Evolutionary conservation across 306 rosid species (phyloP), one percentile per base, ranked within the genome.

Genomic region (Carpinus fangiana): DNA sequence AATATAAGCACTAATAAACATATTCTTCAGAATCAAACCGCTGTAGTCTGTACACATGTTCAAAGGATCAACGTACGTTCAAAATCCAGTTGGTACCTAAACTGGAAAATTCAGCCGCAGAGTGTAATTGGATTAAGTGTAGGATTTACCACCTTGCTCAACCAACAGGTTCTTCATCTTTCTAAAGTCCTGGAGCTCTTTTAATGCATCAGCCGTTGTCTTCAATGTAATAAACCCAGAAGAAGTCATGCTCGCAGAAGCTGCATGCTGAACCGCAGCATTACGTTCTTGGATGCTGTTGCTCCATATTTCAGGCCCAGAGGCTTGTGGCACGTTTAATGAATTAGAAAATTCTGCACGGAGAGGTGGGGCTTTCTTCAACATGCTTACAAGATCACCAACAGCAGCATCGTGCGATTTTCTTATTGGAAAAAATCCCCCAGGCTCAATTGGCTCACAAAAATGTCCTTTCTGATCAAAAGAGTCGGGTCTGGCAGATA

Each of bases 321-420:
- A 5, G 54, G 79, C 79, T 45, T 31, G 75, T 50, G 80, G 80
- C 46, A 70, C 36, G 76, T 83, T 81, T 13, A 83, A 70, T 9
- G 90, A 88, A 68, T 83, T 61, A 38, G 86, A 73, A 54, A 80
- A 64, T 76, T 89, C 90, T 88, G 87, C 91, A 72, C 88, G 84
- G 59, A 94, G 95, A 72, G 98, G 97, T 68, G 87, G 90, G 21
- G 98, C 97, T 70, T 90, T 92, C 55, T 78, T 88, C 54, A 94
- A 79, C 97, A 92, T 87, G 8, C 23, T 73, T n/a, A 92, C 97
- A 65, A 94, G 92, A 0, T 45, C 91, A 57, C 97, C 98, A 64
- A 94, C 92, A 73, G 93, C 93, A 66, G 98, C 97, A 31, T 89
- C 89, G 47, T 88, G 93, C 23, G 98, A 92, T 81, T 88, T 92